These are phyloP conservation scores for Solanum sparsipilum DNA, from an alignment of 257 asterid species.

Conservation along the genomic window DNA sequence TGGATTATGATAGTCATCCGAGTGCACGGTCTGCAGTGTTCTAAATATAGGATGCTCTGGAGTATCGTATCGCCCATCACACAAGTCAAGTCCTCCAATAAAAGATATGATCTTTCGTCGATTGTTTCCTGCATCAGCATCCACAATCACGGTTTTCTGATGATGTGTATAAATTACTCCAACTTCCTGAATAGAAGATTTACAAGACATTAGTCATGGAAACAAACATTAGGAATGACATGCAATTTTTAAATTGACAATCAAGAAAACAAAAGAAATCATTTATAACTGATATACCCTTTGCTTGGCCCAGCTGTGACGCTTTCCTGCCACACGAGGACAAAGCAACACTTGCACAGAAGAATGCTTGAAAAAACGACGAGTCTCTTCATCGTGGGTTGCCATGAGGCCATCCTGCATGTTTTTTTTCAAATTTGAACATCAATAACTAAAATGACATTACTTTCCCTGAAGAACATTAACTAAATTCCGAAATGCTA, in stretches of 20 bases:
- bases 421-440: neutral
- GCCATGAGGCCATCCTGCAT: constrained; percentile 91
- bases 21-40: constrained; percentile 57
- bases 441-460: neutral
- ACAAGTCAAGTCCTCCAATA: constrained; percentile 89
- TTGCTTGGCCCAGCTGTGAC: constrained; percentile 90
- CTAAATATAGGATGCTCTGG: constrained; percentile 74
- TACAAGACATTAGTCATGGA: neutral
- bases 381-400: constrained; percentile 98
- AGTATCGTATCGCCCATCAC: constrained; percentile 91
- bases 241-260: neutral
- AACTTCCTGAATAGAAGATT: constrained; percentile 57
- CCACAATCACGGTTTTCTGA: constrained; percentile 95
- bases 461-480: neutral
- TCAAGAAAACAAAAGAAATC: neutral
- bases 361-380: constrained; percentile 81
- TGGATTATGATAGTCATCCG: constrained; percentile 93
- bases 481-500: neutral
- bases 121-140: constrained; percentile 84
- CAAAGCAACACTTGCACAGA: constrained; percentile 95
- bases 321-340: constrained; percentile 95
- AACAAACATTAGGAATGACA: neutral
- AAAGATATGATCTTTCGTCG: constrained; percentile 69
- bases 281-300: constrained; percentile 34
- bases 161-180: constrained; percentile 93